Evolutionary conservation across 352 stramenopile genomes (phyloP).

Genomic region (Nothophytophthora sp.): DNA sequence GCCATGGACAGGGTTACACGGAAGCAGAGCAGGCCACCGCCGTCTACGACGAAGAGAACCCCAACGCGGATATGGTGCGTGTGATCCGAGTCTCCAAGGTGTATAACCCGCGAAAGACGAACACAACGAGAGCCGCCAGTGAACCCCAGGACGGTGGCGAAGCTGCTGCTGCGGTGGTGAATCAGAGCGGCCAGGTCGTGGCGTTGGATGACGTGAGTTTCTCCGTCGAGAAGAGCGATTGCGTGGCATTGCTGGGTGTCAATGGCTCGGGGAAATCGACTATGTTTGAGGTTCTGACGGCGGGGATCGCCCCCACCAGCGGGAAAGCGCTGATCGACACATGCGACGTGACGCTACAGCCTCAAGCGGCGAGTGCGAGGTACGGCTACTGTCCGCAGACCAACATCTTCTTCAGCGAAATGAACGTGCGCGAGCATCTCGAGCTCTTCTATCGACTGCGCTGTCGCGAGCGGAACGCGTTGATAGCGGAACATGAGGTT

Average conservation of each 20-base stretch:
- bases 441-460: slow-evolving; percentile 69
- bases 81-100: slow-evolving; percentile 58
- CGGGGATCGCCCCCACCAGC: slow-evolving; percentile 76
- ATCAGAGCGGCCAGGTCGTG: slow-evolving; percentile 57
- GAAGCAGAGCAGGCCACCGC: slow-evolving; percentile 22
- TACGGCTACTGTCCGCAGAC: slow-evolving; percentile 85
- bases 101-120: slow-evolving; percentile 45
- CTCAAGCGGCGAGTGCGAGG: slow-evolving; percentile 46
- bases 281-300: slow-evolving; percentile 96
- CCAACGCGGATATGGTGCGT: slow-evolving; percentile 42
- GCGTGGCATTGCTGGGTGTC: slow-evolving; percentile 92
- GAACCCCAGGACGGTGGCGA: slow-evolving; percentile 8
- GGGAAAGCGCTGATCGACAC: slow-evolving; percentile 59
- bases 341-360: slow-evolving; percentile 58
- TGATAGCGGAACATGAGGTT: slow-evolving; percentile 23
- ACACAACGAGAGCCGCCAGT: neutral
- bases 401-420: slow-evolving; percentile 73
- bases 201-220: slow-evolving; percentile 81
- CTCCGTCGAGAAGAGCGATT: slow-evolving; percentile 84
- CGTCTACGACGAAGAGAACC: slow-evolving; percentile 28
- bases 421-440: slow-evolving; percentile 77
- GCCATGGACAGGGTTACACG: slow-evolving; percentile 17
- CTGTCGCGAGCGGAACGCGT: slow-evolving; percentile 24
- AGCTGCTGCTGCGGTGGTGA: slow-evolving; percentile 27
- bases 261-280: slow-evolving; percentile 98